These are phyloP conservation scores for Sphaerulina vaccinii DNA, from an alignment of 2,329 filamentous ascomycete genomes.

Conservation along the genomic window DNA sequence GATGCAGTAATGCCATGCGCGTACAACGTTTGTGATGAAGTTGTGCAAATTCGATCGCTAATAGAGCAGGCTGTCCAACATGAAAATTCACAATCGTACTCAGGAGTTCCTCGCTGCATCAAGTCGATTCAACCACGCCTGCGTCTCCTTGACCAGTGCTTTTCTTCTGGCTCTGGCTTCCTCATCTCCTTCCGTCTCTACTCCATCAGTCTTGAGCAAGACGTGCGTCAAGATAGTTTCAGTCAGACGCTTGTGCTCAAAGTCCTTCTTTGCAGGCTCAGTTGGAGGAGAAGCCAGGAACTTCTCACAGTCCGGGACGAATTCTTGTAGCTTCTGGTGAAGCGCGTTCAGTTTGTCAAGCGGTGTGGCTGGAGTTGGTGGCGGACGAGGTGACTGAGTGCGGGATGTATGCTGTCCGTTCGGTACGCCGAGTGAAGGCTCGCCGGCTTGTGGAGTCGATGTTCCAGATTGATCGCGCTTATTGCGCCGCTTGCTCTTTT, in stretches of 20 bases:
- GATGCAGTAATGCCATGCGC: background rate
- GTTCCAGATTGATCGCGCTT: conserved; percentile 42
- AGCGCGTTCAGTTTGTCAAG: conserved; percentile 68
- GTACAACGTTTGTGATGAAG: too few relatives aligned
- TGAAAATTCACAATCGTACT: background rate
- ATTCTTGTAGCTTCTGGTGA: conserved; percentile 60
- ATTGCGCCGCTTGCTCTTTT: conserved; percentile 46
- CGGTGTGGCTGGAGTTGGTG: conserved; percentile 45
- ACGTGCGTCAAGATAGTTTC: conserved; percentile 77
- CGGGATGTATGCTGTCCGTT: conserved; percentile 36
- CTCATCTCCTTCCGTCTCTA: conserved; percentile 69
- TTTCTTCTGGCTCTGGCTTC: conserved; percentile 66
- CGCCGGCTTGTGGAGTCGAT: conserved; percentile 36
- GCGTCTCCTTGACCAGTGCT: conserved; percentile 69
- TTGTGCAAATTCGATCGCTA: conserved; percentile 5
- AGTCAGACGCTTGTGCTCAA: conserved; percentile 71
- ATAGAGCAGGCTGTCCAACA: conserved; percentile 1
- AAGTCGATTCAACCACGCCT: conserved; percentile 63
- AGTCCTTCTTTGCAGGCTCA: conserved; percentile 65
- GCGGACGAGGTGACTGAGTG: conserved; percentile 43
- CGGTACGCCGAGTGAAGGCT: conserved; percentile 38
- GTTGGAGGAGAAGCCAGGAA: conserved; percentile 63
- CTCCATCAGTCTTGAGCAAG: conserved; percentile 71
- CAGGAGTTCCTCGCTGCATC: conserved; percentile 48
- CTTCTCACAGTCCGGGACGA: conserved; percentile 63